phyloP scores from a whole-genome alignment of 805 yeast genomes.

The Monosporozyma unispora region DNA sequence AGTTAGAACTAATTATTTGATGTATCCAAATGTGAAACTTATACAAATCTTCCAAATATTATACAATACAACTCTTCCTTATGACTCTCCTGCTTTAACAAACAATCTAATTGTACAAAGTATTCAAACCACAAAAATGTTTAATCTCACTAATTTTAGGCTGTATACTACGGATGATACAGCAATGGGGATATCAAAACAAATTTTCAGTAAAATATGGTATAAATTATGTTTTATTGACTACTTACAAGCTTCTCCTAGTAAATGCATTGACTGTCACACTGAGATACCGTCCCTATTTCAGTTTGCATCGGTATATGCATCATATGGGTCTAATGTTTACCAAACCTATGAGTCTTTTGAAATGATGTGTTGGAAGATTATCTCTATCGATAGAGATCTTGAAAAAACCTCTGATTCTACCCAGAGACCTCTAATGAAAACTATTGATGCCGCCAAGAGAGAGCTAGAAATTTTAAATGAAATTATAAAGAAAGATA shows the following conservation, averaged over 20 bases:
- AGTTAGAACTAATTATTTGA: slow-evolving; percentile 13
- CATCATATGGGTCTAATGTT: slow-evolving; percentile 18
- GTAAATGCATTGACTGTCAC: slow-evolving; percentile 15
- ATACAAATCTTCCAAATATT: slow-evolving; percentile 22
- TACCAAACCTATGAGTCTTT: slow-evolving; percentile 23
- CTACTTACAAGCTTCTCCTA: slow-evolving; percentile 21
- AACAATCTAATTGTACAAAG: slow-evolving; percentile 18
- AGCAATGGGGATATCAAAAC: slow-evolving; percentile 15
- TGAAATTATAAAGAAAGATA: not conserved
- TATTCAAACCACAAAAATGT: slow-evolving; percentile 19
- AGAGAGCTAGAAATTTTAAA: slow-evolving; percentile 15
- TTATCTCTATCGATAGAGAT: slow-evolving; percentile 27
- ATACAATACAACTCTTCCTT: slow-evolving; percentile 19
- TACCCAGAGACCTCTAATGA: slow-evolving; percentile 20
- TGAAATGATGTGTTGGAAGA: slow-evolving; percentile 26
- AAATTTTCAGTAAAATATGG: slow-evolving; percentile 24
- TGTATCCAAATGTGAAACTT: slow-evolving; percentile 21
- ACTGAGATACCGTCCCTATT: slow-evolving; percentile 21
- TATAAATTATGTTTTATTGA: slow-evolving; percentile 21
- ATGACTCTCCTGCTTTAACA: slow-evolving; percentile 7
- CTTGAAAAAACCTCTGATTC: slow-evolving; percentile 16
- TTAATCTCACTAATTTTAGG: slow-evolving; percentile 17
- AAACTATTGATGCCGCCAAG: slow-evolving; percentile 23
- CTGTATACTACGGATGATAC: slow-evolving; percentile 19
- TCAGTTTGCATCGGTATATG: slow-evolving; percentile 23